Conservation (phyloP, 331 rosid genomes). For the Stylosanthes scabra region DNA sequence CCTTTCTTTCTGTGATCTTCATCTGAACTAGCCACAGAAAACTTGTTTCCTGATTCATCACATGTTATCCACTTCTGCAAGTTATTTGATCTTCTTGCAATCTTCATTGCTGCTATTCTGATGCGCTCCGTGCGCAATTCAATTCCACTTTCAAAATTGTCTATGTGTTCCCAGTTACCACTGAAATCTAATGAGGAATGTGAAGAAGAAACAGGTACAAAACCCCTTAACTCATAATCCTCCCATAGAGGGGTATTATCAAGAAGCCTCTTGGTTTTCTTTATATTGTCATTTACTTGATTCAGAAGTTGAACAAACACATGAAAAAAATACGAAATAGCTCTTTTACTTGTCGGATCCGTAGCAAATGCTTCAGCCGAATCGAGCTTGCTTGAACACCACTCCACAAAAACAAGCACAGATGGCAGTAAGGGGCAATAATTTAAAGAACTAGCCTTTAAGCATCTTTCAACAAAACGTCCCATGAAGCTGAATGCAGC, state of each 20-base stretch:
- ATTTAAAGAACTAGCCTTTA: constrained; percentile 47
- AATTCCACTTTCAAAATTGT: constrained; percentile 57
- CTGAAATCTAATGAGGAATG: constrained; percentile 68
- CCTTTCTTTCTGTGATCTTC: constrained; percentile 50
- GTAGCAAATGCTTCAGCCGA: constrained; percentile 46
- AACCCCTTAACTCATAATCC: constrained; percentile 94
- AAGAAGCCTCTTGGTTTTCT: constrained; percentile 42
- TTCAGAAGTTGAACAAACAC: constrained; percentile 57
- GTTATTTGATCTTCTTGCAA: constrained; percentile 58
- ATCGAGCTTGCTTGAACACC: constrained; percentile 60
- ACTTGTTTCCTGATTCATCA: constrained; percentile 48
- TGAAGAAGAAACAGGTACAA: constrained; percentile 58
- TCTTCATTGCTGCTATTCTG: constrained; percentile 62
- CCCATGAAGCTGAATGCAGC: constrained; percentile 79
- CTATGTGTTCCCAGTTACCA: constrained; percentile 56
- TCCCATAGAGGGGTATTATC: constrained; percentile 82
- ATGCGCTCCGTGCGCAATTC: constrained; percentile 70
- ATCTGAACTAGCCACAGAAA: constrained; percentile 42
- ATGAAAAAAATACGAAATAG: constrained; percentile 74
- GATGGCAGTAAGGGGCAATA: constrained; percentile 80
- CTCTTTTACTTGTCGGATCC: constrained; percentile 58
- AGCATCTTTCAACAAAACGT: constrained; percentile 75
- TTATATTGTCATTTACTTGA: constrained; percentile 39
- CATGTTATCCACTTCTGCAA: constrained; percentile 59
- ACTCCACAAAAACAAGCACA: constrained; percentile 83